Evolutionary conservation across 805 yeast species (phyloP), one percentile per base, ranked within the genome.

Genomic region (Millerago galiae): DNA sequence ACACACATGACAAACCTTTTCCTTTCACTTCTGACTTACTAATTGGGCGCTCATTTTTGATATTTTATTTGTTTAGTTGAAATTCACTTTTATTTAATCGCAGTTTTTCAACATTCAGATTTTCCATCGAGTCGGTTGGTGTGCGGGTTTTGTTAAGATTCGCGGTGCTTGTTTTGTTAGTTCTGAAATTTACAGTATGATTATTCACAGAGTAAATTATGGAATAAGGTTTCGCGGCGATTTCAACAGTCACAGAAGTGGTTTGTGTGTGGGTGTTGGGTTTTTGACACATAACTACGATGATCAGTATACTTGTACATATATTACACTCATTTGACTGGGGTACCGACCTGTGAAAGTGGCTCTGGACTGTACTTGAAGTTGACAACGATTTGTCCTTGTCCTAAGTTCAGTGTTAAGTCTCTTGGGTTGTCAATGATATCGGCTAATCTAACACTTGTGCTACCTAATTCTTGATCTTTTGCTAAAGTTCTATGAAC

Each of bases 401-500:
- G 56, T 7, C 65, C 68, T 26, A 67, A 48, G 32, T 67, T 56
- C 44, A 72, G 49, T 0, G 57, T 51, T 21, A 76, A 44, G 35
- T 72, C 71, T 16, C 72, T 73, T 16, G 63, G 59, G 27, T 61
- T 66, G 48, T 75, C 77, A 35, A 67, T 51, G n/a, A 65, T 71
- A 14, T 81, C 81, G 33, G 63, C 55, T 48, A 85, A 63, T 11
- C 65, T 61, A 26, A 87, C 53, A 31, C 75, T 67, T 8, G 78
- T 79, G 37, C 69, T 69, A 11, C 83, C 95, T 33, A 88, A 42
- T 43, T 77, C 84, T 24, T 68, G 66, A 51, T 77, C 81, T 55
- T 82, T 80, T 31, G 95, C 89, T 52, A 90, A 72, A 3, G 78
- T 73, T 58, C 85, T 93, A 55, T 77, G 83, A 28, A 80, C 77